Conservation (phyloP, 148 eudicot genomes). For the Tetragonia tetragonoides region DNA sequence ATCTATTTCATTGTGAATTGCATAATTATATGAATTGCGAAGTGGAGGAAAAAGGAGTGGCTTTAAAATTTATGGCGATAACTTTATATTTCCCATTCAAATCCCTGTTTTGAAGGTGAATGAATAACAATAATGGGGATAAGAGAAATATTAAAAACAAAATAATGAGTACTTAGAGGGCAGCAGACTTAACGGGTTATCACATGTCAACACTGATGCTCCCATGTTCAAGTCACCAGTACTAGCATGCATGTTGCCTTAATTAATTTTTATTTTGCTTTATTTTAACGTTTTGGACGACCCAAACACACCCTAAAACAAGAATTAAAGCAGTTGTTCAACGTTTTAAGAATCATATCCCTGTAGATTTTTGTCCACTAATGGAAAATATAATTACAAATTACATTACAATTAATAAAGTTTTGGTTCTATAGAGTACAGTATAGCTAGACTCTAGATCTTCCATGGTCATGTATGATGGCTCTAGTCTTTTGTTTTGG, state of each 20-base stretch:
- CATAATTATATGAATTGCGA: neutral
- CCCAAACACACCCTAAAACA: neutral
- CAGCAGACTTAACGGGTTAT: conserved; percentile 37
- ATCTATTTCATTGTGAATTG: neutral
- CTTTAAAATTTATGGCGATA: neutral
- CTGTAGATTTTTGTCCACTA: neutral
- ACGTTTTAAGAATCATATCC: conserved; percentile 3
- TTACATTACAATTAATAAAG: too few relatives aligned
- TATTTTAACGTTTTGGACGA: neutral
- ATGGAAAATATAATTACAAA: neutral
- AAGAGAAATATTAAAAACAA: neutral
- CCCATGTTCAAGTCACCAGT: conserved; percentile 41
- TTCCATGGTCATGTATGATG: neutral
- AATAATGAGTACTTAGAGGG: neutral
- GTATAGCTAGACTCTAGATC: neutral
- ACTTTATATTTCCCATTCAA: neutral
- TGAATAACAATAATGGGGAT: neutral
- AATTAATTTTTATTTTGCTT: neutral
- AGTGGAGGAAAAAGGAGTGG: neutral
- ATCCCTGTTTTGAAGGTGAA: neutral
- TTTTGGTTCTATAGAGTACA: too few relatives aligned
- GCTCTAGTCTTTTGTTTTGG: too few relatives aligned
- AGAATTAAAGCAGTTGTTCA: neutral
- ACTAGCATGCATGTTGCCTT: conserved; percentile 8
- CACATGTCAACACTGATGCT: conserved; percentile 43